Evolutionary conservation across 2,329 filamentous ascomycete species (phyloP).

Genomic region (Diplodia mutila): DNA sequence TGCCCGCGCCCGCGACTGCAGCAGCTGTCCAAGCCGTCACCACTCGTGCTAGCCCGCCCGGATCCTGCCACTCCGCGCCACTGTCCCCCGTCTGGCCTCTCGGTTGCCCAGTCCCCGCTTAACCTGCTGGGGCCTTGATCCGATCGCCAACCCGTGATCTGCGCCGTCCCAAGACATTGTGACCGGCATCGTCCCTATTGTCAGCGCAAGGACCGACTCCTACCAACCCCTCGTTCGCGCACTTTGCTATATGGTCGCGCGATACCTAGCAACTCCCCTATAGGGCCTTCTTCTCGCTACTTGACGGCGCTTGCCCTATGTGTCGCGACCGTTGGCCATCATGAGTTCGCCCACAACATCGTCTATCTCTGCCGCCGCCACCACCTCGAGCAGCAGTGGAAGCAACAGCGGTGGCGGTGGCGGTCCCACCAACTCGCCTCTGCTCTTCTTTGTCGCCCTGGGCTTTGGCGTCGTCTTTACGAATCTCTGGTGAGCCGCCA

Average conservation of each 20-base stretch:
- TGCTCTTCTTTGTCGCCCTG: conserved; percentile 91
- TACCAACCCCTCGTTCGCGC: conserved; percentile 18
- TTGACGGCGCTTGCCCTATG: conserved; percentile 3
- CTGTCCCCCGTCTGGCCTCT: background rate
- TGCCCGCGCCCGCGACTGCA: background rate
- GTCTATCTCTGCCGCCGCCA: conserved; percentile 24
- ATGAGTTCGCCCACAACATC: conserved; percentile 27
- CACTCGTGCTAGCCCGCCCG: conserved; percentile 10
- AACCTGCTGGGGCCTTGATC: conserved; percentile 12
- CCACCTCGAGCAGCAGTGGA: conserved; percentile 27
- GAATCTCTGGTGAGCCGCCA: conserved; percentile 81
- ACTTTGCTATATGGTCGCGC: conserved; percentile 11
- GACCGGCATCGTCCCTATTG: conserved; percentile 21
- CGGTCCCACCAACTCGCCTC: conserved; percentile 69
- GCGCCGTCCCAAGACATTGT: conserved; percentile 13
- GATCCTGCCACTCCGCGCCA: conserved; percentile 11
- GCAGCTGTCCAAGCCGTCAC: conserved; percentile 6
- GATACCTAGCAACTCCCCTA: background rate
- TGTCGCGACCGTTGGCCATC: conserved; percentile 3
- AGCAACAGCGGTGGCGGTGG: conserved; percentile 39
- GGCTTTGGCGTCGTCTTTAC: conserved; percentile 99
- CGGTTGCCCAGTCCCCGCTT: conserved; percentile 11
- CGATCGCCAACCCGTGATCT: conserved; percentile 16
- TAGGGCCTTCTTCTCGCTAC: background rate
- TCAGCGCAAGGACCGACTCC: conserved; percentile 13